Evolutionary conservation across 176 grass and related monocot genomes (phyloP).

Genomic region (Bothriochloa decipiens): DNA sequence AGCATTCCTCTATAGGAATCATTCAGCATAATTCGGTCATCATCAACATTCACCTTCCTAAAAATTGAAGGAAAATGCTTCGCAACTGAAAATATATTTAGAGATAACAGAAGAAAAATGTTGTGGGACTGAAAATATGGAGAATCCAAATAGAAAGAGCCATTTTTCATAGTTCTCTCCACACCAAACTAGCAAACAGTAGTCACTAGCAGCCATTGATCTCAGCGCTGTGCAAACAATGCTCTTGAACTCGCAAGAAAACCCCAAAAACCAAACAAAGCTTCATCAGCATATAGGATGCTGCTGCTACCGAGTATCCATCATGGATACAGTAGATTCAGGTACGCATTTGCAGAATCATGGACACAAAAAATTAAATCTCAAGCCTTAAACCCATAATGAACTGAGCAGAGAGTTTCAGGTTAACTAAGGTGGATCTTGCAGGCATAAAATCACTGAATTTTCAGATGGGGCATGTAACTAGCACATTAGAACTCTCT

Average conservation of each 20-base stretch:
- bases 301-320: not conserved
- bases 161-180: not conserved
- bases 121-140: not conserved
- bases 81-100: not conserved
- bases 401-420: not conserved
- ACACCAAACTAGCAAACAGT: not conserved
- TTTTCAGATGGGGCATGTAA: not conserved
- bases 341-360: not conserved
- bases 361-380: not conserved
- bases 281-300: not conserved
- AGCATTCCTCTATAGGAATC: not conserved
- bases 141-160: not conserved
- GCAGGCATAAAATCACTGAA: not conserved
- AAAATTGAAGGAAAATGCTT: not conserved
- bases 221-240: not conserved
- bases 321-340: not conserved
- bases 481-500: not conserved
- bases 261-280: slow-evolving; percentile 5
- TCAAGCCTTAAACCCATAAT: not conserved
- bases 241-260: not conserved
- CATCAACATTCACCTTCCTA: not conserved
- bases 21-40: slow-evolving; percentile 8
- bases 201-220: not conserved
- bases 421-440: not conserved
- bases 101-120: not conserved